Evolutionary conservation across 768 basidiomycete species (phyloP).

Genomic region (Termitomyces sp.): DNA sequence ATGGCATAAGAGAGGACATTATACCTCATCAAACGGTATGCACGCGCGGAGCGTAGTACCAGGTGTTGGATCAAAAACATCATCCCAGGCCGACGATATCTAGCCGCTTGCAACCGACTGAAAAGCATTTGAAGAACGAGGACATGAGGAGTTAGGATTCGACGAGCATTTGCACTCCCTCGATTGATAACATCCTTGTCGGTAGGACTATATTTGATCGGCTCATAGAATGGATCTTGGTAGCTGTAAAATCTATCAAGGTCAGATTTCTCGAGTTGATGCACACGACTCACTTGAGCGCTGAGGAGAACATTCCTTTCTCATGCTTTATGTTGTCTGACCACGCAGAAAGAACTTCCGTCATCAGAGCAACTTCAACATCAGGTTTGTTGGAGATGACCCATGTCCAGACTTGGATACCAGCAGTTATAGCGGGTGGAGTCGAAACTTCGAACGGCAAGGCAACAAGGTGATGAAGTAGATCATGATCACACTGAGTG

Average conservation of each 20-base stretch:
- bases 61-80: constrained; percentile 83
- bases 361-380: constrained; percentile 78
- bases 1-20: constrained; percentile 3
- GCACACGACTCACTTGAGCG: constrained; percentile 62
- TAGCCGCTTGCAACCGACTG: constrained; percentile 89
- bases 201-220: constrained; percentile 85
- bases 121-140: constrained; percentile 84
- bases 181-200: constrained; percentile 81
- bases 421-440: constrained; percentile 77
- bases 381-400: constrained; percentile 80
- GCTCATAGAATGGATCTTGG: constrained; percentile 80
- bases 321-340: constrained; percentile 68
- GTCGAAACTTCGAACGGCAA: constrained; percentile 89
- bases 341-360: constrained; percentile 87
- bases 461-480: constrained; percentile 81
- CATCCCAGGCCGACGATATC: constrained; percentile 78
- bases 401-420: constrained; percentile 96
- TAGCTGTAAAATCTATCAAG: constrained; percentile 44
- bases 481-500: constrained; percentile 70
- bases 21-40: constrained; percentile 71
- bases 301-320: constrained; percentile 78
- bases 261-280: background rate
- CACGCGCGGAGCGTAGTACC: constrained; percentile 74
- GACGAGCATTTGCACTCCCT: constrained; percentile 59
- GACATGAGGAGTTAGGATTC: constrained; percentile 76